Percentiles rank a stretch among this genome's conserved stretches.
These are phyloP conservation scores for Hypholoma sublateritium DNA, from an alignment of 768 basidiomycete genomes.

Conservation along the genomic window DNA sequence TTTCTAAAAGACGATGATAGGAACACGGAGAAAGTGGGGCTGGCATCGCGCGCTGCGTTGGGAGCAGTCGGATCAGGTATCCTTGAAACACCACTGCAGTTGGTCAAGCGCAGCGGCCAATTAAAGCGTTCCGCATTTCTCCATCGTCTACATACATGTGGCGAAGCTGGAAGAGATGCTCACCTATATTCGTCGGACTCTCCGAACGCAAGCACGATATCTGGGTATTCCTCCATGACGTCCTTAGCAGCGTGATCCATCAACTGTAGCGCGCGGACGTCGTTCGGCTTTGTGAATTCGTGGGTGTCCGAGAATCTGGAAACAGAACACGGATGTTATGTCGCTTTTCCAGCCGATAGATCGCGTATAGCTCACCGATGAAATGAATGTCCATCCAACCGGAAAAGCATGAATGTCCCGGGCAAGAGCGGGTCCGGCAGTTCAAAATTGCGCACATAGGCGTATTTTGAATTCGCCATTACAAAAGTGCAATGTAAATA, in stretches of 20 bases:
- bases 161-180: slow-evolving; percentile 1
- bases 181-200: slow-evolving; percentile 98
- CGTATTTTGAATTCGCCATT: slow-evolving; percentile 94
- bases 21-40: neutral
- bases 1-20: neutral
- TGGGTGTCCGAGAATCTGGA: slow-evolving; percentile 84
- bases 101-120: no score
- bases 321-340: neutral
- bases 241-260: slow-evolving; percentile 90
- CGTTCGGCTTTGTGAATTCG: slow-evolving; percentile 87
- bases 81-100: no score
- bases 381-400: slow-evolving; percentile 92
- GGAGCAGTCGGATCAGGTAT: no score
- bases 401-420: slow-evolving; percentile 78
- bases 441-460: slow-evolving; percentile 89
- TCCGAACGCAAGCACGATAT: slow-evolving; percentile 87
- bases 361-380: slow-evolving; percentile 61
- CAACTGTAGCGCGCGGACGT: slow-evolving; percentile 77
- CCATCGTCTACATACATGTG: neutral
- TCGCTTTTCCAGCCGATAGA: neutral
- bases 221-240: slow-evolving; percentile 80
- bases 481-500: no score
- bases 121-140: neutral
- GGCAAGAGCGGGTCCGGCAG: slow-evolving; percentile 85
- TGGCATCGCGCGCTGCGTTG: neutral